Evolutionary conservation across 1,284 basidiomycete genomes (phyloP).

Genomic region (Austroboletus novae-zelandiae): DNA sequence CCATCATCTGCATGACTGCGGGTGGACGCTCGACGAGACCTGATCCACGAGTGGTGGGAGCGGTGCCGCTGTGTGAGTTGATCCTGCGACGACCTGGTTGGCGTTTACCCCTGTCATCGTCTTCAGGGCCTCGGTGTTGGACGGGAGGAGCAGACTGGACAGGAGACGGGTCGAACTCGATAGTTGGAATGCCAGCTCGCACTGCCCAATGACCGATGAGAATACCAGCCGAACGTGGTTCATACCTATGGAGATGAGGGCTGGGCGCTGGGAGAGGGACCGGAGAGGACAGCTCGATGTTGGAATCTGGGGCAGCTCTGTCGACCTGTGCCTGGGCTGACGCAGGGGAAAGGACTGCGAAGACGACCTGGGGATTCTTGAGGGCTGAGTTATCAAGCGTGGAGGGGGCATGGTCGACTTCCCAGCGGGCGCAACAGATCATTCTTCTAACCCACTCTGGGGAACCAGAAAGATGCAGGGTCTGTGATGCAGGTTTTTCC

Average conservation of each 20-base stretch:
- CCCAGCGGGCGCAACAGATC: slow-evolving; percentile 77
- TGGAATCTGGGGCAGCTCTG: slow-evolving; percentile 33
- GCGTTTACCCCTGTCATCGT: slow-evolving; percentile 36
- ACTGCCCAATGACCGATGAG: slow-evolving; percentile 66
- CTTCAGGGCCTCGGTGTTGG: slow-evolving; percentile 27
- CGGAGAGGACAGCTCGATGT: slow-evolving; percentile 43
- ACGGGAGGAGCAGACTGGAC: slow-evolving; percentile 16
- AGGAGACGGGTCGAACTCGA: slow-evolving; percentile 51
- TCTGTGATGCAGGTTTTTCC: slow-evolving; percentile 21
- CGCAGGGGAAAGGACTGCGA: slow-evolving; percentile 49
- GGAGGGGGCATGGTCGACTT: slow-evolving; percentile 45
- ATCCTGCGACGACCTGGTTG: slow-evolving; percentile 26
- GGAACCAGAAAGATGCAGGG: slow-evolving; percentile 37
- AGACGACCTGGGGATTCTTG: slow-evolving; percentile 47
- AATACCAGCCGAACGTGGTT: slow-evolving; percentile 59
- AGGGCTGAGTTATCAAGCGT: slow-evolving; percentile 25
- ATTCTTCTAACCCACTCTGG: slow-evolving; percentile 82
- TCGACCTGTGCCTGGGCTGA: slow-evolving; percentile 35
- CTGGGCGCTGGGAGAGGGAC: slow-evolving; percentile 64
- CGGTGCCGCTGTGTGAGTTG: slow-evolving; percentile 23
- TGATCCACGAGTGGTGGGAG: slow-evolving; percentile 24
- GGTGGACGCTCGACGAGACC: slow-evolving; percentile 67
- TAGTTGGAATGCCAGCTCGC: slow-evolving; percentile 53
- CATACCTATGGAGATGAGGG: slow-evolving; percentile 55
- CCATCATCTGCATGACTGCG: slow-evolving; percentile 73